Evolutionary conservation across 2,329 filamentous ascomycete genomes (phyloP).

Genomic region (Chaetothyriales sp.): DNA sequence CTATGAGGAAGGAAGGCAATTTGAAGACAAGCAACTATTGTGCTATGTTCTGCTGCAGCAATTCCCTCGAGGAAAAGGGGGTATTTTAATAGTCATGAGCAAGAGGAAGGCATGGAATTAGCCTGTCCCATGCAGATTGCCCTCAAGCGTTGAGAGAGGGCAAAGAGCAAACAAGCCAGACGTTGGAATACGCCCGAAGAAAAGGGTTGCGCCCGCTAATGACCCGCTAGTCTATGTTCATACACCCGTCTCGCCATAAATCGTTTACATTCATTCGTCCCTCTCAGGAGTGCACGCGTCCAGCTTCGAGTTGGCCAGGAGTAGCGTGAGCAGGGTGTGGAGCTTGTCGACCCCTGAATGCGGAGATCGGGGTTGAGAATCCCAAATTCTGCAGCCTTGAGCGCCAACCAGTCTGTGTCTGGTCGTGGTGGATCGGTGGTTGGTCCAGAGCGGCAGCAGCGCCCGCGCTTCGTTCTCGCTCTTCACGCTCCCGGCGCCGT

Average conservation of each 20-base stretch:
- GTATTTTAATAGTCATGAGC: background rate
- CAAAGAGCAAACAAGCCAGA: background rate
- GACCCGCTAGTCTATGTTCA: background rate
- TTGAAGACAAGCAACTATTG: background rate
- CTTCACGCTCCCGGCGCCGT: background rate
- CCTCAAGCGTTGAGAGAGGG: background rate
- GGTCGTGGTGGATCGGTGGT: background rate
- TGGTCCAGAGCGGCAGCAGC: background rate
- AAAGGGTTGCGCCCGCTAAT: background rate
- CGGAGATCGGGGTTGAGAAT: background rate
- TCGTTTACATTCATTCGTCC: background rate
- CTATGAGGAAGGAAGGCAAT: conserved; percentile 18
- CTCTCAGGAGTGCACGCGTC: background rate
- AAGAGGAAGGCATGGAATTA: background rate
- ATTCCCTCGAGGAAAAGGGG: too few species aligned
- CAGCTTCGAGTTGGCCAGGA: background rate
- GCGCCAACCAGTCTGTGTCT: background rate
- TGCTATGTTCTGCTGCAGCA: background rate
- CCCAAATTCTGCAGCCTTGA: background rate
- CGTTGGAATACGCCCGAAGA: background rate
- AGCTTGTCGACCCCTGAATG: background rate
- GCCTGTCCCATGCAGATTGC: background rate
- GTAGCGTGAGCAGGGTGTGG: background rate
- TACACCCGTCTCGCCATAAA: background rate
- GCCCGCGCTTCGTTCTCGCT: background rate